Conservation (phyloP, 176 grass and related monocot genomes). For the Zoysia pacifica region DNA sequence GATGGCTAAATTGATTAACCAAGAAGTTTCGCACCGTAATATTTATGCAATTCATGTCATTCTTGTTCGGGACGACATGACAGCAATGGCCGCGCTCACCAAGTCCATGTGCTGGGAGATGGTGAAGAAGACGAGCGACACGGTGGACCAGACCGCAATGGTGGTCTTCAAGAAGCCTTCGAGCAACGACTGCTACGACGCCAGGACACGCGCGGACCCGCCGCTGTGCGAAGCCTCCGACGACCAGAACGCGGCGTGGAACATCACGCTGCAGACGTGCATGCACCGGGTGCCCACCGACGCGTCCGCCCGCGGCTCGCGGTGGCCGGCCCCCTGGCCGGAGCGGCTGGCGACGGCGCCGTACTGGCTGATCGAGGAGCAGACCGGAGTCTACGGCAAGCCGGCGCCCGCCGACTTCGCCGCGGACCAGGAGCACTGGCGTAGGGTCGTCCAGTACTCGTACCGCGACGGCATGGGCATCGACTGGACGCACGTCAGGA, state of each 20-base stretch:
- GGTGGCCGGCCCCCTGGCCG: constrained; percentile 77
- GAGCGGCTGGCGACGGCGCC: constrained; percentile 55
- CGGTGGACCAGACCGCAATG: constrained; percentile 68
- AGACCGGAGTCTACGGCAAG: constrained; percentile 79
- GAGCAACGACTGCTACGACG: constrained; percentile 69
- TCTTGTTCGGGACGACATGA: constrained; percentile 5
- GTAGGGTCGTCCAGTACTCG: constrained; percentile 48
- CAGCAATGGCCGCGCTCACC: constrained; percentile 68
- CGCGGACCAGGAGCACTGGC: constrained; percentile 72
- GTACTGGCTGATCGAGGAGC: constrained; percentile 60
- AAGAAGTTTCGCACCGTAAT: too few relatives aligned
- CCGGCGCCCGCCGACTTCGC: constrained; percentile 68
- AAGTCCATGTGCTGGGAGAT: constrained; percentile 97
- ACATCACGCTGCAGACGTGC: constrained; percentile 72
- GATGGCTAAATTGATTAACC: too few relatives aligned
- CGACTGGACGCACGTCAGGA: constrained; percentile 73
- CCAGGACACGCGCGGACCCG: constrained; percentile 47
- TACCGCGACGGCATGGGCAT: constrained; percentile 74
- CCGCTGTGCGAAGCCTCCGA: constrained; percentile 65
- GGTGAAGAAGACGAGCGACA: constrained; percentile 70
- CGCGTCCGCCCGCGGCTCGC: constrained; percentile 42
- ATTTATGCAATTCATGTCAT: too few relatives aligned
- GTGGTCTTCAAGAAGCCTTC: constrained; percentile 76
- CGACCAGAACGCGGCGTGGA: constrained; percentile 85
- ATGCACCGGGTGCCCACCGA: constrained; percentile 64